Percentiles rank a stretch among this genome's conserved stretches.
phyloP scores from a whole-genome alignment of 805 yeast genomes.

The Phaffomyces antillensis region DNA sequence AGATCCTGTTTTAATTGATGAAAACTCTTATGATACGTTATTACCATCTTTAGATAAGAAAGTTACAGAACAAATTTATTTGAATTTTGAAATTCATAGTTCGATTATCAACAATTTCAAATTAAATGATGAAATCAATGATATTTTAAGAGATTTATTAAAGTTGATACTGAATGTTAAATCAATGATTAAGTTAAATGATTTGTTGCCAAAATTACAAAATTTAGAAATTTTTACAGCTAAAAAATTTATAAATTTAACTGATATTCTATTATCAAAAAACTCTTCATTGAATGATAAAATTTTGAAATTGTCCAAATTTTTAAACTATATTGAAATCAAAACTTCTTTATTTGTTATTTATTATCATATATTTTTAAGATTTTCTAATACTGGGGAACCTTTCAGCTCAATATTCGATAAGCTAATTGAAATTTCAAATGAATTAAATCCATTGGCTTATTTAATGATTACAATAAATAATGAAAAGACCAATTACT shows the following conservation, averaged over 20 bases:
- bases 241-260: slow-evolving; percentile 25
- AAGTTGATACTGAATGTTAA: slow-evolving; percentile 34
- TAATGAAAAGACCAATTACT: slow-evolving; percentile 20
- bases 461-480: slow-evolving; percentile 18
- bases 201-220: slow-evolving; percentile 28
- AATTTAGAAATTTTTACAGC: slow-evolving; percentile 31
- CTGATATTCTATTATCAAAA: slow-evolving; percentile 22
- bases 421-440: slow-evolving; percentile 13
- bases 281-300: slow-evolving; percentile 12
- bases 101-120: slow-evolving; percentile 29
- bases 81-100: slow-evolving; percentile 35
- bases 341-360: slow-evolving; percentile 21
- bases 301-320: slow-evolving; percentile 20
- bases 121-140: slow-evolving; percentile 26
- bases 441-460: slow-evolving; percentile 21
- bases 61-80: slow-evolving; percentile 27
- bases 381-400: slow-evolving; percentile 4
- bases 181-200: slow-evolving; percentile 29
- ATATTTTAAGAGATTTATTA: slow-evolving; percentile 28
- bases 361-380: slow-evolving; percentile 19
- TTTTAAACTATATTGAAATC: slow-evolving; percentile 23
- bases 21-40: slow-evolving; percentile 42
- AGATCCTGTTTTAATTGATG: slow-evolving; percentile 33
- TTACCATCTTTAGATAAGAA: slow-evolving; percentile 32
- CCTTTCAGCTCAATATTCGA: slow-evolving; percentile 3